Conservation (phyloP, 768 basidiomycete species). For the Amanita rubescens region DNA sequence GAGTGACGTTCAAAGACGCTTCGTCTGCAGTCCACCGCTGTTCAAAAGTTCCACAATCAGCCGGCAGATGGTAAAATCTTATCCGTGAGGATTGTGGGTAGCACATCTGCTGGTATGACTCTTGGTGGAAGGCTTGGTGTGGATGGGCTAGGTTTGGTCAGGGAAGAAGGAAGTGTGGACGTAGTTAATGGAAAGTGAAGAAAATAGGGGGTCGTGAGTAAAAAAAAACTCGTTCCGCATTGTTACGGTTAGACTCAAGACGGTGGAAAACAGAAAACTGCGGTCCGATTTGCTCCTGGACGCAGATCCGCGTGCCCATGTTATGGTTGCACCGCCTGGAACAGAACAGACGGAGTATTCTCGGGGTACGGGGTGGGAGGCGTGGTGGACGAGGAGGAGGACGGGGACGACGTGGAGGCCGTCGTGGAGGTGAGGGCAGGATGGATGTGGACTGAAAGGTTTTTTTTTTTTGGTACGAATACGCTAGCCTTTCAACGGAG, state of each 20-base stretch:
- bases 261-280: conserved; percentile 53
- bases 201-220: conserved; percentile 51
- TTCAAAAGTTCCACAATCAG: conserved; percentile 71
- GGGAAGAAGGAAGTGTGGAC: conserved; percentile 48
- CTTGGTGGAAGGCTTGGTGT: conserved; percentile 55
- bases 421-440: conserved; percentile 28
- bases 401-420: conserved; percentile 28
- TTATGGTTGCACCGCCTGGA: conserved; percentile 65
- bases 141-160: conserved; percentile 46
- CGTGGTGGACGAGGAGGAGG: conserved; percentile 31
- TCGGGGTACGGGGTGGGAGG: conserved; percentile 28
- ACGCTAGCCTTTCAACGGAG: not conserved
- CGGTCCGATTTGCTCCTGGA: conserved; percentile 72
- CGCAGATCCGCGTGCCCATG: conserved; percentile 55
- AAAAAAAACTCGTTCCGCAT: not conserved
- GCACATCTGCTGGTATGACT: conserved; percentile 38
- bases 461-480: not conserved
- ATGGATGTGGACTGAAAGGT: conserved; percentile 48
- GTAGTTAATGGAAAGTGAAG: conserved; percentile 49
- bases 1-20: conserved; percentile 64
- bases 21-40: conserved; percentile 57
- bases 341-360: conserved; percentile 46
- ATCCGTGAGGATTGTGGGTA: conserved; percentile 55
- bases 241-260: not conserved
- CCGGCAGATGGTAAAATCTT: conserved; percentile 77